Base-by-base conservation (phyloP, 495 filamentous ascomycete genomes). In the Aspergillus leporis region DNA sequence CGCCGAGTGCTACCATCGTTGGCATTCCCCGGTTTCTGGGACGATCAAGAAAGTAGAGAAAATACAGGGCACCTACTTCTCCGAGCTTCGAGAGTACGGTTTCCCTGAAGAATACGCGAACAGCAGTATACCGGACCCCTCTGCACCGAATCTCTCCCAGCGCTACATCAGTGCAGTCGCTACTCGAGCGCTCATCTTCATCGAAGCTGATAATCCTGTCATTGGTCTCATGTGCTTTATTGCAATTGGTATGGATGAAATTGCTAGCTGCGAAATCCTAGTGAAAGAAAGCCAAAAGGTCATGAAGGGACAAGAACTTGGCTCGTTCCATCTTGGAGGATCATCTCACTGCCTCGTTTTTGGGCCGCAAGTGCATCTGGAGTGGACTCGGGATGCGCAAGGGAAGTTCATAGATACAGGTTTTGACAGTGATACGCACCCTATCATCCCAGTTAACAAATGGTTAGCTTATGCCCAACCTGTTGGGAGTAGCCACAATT, bases 21-120 rank as follows among this genome's bases (percentile, higher is more conserved):
- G 84, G 84, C 83, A 87, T 65, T 58, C 74, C 5, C 84, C 84
- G 21, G 79, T 86, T 0, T 74, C 66, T 4, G 84, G 84, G 2
- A 75, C 45, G 2, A 61, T 86, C 19, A 65, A 67, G 18, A 75
- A 75, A 34, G 70, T 71, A 16, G 75, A 68, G 49, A 67, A 79
- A 9, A 40, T 71, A 5, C 70, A 74, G 16, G 86, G 86, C 9
- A 85, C 84, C 0, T 89, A 88, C 70, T 89, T 80, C 66, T 79
- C 78, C 49, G 82, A 84, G 62, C 75, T 75, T 7, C 69, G 78
- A 0, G 77, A 75, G 60, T 69, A 81, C 34, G 74, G 69, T 4
- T 71, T 78, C 51, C 63, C 58, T n/a, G 46, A 34, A 5, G 21
- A 30, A 16, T 40, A 38, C 23, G 52, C 32, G 0, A 21, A 52